phyloP scores from a whole-genome alignment of 306 rosid genomes.

The Vigna reflexopilosa region DNA sequence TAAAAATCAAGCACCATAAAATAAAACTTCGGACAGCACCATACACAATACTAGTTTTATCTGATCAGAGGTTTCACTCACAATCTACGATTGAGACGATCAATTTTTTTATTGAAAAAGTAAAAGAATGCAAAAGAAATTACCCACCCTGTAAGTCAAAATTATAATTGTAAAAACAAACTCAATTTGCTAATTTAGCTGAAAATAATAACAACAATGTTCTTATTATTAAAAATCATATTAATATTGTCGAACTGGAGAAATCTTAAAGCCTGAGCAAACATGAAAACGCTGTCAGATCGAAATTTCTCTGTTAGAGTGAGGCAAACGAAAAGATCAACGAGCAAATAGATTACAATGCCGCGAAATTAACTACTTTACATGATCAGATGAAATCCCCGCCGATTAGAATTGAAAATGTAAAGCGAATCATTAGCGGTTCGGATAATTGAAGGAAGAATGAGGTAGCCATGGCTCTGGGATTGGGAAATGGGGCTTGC shows the following conservation, averaged over 20 bases:
- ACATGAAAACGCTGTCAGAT: conserved; percentile 13
- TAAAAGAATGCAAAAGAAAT: conserved; percentile 10
- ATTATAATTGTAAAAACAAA: neutral
- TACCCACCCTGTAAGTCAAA: neutral
- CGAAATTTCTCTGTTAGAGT: neutral
- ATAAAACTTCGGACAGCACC: neutral
- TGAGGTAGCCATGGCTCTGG: neutral
- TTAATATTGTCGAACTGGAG: neutral
- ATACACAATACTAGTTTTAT: neutral
- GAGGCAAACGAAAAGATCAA: neutral
- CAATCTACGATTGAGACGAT: neutral
- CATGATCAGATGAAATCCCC: neutral
- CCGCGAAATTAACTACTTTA: neutral
- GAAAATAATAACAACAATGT: neutral
- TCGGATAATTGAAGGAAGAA: neutral
- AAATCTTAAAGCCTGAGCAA: neutral
- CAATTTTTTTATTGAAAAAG: neutral
- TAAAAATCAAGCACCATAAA: neutral
- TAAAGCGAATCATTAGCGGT: neutral
- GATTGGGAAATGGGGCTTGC: conserved; percentile 1
- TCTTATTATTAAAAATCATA: neutral
- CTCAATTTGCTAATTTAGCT: neutral
- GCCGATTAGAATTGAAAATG: neutral
- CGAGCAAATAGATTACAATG: neutral
- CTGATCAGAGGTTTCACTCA: neutral